Base-by-base conservation (phyloP, 2,329 filamentous ascomycete genomes). In the Cordyceps tenuipes region DNA sequence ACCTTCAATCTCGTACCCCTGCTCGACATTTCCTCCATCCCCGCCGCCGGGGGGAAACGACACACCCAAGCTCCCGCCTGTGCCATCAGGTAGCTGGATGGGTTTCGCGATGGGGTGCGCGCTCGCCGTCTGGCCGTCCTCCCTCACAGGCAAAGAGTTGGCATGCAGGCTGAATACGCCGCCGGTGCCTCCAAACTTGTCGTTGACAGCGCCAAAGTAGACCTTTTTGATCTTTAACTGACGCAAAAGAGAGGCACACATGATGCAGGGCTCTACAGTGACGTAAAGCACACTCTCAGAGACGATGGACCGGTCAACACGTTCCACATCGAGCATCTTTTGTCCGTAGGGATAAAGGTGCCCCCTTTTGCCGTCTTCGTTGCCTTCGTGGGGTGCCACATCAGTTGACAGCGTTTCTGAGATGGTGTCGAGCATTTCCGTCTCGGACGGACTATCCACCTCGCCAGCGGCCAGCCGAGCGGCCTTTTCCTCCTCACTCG, bases 201-300 rank as follows among this genome's bases (percentile, higher is more conserved):
- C 94, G 72, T 99, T 99, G 67, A 89, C 85, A 62, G 92, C 96
- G 5, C 94, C 95, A 73, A 94, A 99, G 73, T 93, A 97, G 36
- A 99, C 94, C 65, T 88, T 88, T 63, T 88, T 84, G 73, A 99
- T 91, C 15, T 86, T 84, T 64, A 95, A 87, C 73, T 99, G 95
- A 56, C 91, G 85, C 55, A 99, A 81, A 57, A 95, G 85, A 7
- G 91, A 95, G 13, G 94, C 94, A 71, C 94, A 99, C 94, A 99
- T 99, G 76, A 99, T 91, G 73, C 94, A 99, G 5, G 94, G 94
- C 75, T 99, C 95, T 58, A 99, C 93, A 0, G 94, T 99, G 53
- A 99, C 94, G 73, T 99, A 99, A 56, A 99, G 83, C 10, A 86
- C 88, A 66, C 81, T 82, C 64, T 92, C 83, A 44, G 78, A 79